Evolutionary conservation across 306 rosid species (phyloP), one percentile per base, ranked within the genome.

Genomic region (Malus fusca): DNA sequence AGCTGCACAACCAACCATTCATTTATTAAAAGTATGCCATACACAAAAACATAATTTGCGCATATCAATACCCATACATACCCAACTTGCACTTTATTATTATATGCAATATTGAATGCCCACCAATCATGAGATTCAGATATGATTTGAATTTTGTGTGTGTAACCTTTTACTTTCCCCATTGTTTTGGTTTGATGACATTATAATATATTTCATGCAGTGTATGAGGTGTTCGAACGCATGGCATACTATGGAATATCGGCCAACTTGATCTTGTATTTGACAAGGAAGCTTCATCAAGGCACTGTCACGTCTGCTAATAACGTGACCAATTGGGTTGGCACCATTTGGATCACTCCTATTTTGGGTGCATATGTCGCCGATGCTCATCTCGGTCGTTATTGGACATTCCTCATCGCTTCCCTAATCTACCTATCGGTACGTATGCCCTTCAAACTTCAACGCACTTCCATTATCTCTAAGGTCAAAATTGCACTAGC

Each of bases 351-450:
- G 93, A 82, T 92, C 1, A 95, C 93, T 69, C 97, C 97, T 44
- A 77, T 92, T 61, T 77, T 95, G 71, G 98, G 98, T 0, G 97
- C 98, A 21, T 95, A 88, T 14, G 63, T 92, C 12, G 98, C 97
- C 0, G 96, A 95, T 13, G 93, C 97, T 68, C 86, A 82, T 66
- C 93, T 92, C 23, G 97, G 97, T 5, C 97, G 97, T 21, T 95
- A 88, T 22, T 85, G 88, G 87, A 95, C 98, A 1, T 95, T 92
- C 59, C 59, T 88, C 43, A 31, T 80, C 28, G 88, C 98, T 28
- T 81, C 88, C 4, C 4, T 43, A 23, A 68, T 92, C 58, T 90
- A 90, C 74, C 84, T 95, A n/a, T 73, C 78, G 44, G 98, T 91
- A 86, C n/a, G 61, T 44, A 48, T 15, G 21, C 8, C 55, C 8